Evolutionary conservation across 306 rosid genomes (phyloP).

Genomic region (Fragaria ananassa): DNA sequence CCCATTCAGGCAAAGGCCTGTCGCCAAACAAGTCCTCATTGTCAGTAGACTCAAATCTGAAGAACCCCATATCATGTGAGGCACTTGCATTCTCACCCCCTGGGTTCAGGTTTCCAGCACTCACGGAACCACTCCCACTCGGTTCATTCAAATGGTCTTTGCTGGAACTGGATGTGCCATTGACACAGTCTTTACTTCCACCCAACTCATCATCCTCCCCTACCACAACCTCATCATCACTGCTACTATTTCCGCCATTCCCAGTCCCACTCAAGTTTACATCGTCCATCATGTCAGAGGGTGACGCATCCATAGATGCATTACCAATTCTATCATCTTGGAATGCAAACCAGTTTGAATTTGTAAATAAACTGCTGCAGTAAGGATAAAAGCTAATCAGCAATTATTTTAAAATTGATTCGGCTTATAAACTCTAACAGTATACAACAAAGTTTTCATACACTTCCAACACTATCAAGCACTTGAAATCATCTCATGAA

Average conservation of each 20-base stretch:
- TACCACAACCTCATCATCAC: conserved; percentile 91
- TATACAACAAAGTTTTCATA: neutral
- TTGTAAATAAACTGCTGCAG: conserved; percentile 86
- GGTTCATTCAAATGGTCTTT: conserved; percentile 43
- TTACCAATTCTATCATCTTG: conserved; percentile 78
- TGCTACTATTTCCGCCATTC: conserved; percentile 72
- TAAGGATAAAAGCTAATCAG: conserved; percentile 14
- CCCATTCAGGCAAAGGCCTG: conserved; percentile 92
- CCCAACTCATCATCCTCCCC: conserved; percentile 80
- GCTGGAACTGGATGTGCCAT: conserved; percentile 59
- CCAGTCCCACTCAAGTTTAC: conserved; percentile 70
- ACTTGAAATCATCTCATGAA: neutral
- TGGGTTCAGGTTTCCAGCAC: conserved; percentile 44
- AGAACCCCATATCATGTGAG: conserved; percentile 69
- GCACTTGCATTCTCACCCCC: conserved; percentile 46
- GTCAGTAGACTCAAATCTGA: conserved; percentile 73
- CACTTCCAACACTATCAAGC: neutral
- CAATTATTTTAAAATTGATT: neutral
- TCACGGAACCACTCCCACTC: conserved; percentile 40
- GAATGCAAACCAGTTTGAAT: conserved; percentile 98
- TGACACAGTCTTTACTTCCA: conserved; percentile 48
- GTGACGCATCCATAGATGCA: conserved; percentile 54
- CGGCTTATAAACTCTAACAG: neutral
- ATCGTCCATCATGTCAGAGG: conserved; percentile 85
- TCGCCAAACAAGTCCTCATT: conserved; percentile 65